phyloP scores from a whole-genome alignment of 495 filamentous ascomycete genomes.

The Talaromyces thailandensis region DNA sequence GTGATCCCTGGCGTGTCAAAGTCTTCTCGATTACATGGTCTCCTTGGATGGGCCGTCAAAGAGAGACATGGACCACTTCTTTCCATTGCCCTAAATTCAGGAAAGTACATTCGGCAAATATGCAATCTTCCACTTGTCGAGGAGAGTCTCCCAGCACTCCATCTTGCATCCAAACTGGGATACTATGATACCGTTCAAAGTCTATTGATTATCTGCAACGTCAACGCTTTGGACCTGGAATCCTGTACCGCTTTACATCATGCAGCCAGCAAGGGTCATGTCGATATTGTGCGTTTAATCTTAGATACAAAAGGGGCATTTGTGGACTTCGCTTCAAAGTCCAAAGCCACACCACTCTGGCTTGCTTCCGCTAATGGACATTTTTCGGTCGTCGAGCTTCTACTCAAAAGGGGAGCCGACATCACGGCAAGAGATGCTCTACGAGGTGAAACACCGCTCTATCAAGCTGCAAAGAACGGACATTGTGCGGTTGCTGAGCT shows the following conservation, averaged over 20 bases:
- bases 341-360: neutral
- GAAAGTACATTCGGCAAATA: neutral
- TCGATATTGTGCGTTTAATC: neutral
- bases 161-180: slow-evolving; percentile 12
- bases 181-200: neutral
- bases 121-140: slow-evolving; percentile 12
- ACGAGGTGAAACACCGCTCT: neutral
- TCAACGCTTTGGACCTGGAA: neutral
- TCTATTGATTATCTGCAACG: neutral
- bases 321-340: neutral
- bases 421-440: neutral
- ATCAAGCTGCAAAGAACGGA: neutral
- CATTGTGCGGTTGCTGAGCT: neutral
- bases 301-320: neutral
- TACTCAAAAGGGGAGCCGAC: neutral
- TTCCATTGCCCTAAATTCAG: slow-evolving; percentile 1
- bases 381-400: neutral
- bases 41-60: slow-evolving; percentile 17
- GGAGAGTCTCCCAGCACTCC: slow-evolving; percentile 12
- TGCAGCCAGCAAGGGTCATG: slow-evolving; percentile 4
- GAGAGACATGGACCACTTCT: slow-evolving; percentile 14
- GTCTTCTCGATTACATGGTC: slow-evolving; percentile 13
- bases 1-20: slow-evolving; percentile 10
- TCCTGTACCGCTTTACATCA: slow-evolving; percentile 6
- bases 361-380: neutral